A percentile compares a stretch with the other conserved stretches of the same genome.
phyloP scores from a whole-genome alignment of 1,284 basidiomycete species.

The Hemileccinum hortonii region DNA sequence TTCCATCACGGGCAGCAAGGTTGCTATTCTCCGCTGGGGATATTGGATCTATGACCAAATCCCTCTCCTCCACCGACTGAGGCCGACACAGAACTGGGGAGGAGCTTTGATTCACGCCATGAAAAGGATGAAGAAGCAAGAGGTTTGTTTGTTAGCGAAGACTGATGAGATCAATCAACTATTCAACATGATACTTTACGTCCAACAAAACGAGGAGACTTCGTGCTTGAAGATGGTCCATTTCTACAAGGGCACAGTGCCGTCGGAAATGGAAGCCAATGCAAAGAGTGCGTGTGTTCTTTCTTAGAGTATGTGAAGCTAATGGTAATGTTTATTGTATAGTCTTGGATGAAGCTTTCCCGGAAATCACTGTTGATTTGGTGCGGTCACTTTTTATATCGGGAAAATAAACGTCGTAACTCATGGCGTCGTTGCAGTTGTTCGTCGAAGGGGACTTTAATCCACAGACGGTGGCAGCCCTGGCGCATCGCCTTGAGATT shows the following conservation, averaged over 20 bases:
- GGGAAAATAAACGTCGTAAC: neutral
- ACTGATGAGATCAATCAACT: constrained; percentile 67
- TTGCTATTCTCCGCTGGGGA: constrained; percentile 48
- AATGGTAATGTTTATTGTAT: constrained; percentile 6
- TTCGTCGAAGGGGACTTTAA: constrained; percentile 49
- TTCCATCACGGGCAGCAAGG: constrained; percentile 50
- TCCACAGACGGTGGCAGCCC: constrained; percentile 29
- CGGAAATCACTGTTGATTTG: constrained; percentile 57
- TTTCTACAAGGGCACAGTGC: constrained; percentile 51
- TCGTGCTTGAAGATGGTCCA: constrained; percentile 66
- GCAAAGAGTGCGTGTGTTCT: constrained; percentile 45
- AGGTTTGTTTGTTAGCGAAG: constrained; percentile 59
- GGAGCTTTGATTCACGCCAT: constrained; percentile 41
- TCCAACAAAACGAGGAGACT: constrained; percentile 65
- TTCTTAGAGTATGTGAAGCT: constrained; percentile 1
- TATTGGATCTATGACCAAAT: constrained; percentile 68
- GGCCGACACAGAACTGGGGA: constrained; percentile 43
- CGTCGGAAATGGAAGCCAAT: constrained; percentile 63
- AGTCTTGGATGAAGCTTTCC: constrained; percentile 64
- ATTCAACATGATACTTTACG: constrained; percentile 64
- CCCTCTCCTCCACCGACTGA: constrained; percentile 42
- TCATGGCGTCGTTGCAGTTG: constrained; percentile 37
- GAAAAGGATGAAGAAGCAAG: constrained; percentile 47
- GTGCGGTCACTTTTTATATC: constrained; percentile 31
- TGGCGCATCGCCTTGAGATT: constrained; percentile 29